Base-by-base conservation (phyloP, 352 stramenopile genomes). In the Globisporangium cylindrosporum region DNA sequence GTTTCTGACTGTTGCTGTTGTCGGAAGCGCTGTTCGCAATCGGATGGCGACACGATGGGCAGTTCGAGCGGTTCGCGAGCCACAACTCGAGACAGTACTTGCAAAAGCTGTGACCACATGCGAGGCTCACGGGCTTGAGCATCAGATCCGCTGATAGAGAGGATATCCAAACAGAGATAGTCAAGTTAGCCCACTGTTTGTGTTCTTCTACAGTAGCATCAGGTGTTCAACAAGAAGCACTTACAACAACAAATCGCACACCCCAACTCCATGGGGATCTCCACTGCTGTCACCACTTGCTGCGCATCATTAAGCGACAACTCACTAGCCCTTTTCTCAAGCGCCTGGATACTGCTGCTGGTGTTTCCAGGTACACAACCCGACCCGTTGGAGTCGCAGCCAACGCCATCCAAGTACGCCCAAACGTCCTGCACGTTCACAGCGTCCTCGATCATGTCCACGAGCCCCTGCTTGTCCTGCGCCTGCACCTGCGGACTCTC, bases 91-190 rank as follows among this genome's bases (percentile, higher is more conserved):
- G 62, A 15, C 77, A 84, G 38, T 69, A 75, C 59, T 76, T 76
- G 70, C 77, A 84, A 55, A 84, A 84, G 68, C 74, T 81, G 67
- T 84, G 77, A 49, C 77, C 77, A 25, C 77, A 84, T 43, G 71
- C 43, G 27, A 84, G 67, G 59, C 69, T 78, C 70, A 68, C 74
- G 5, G 77, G 77, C 73, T 78, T 73, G 63, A 81, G 62, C 77
- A 84, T 84, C 48, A 83, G 64, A n/a, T 83, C 74, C 10, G 76
- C 76, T 83, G 55, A 22, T 3, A 55, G 22, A 60, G 5, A 25
- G 49, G 2, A 27, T 36, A 51, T 3, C 46, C 10, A 51, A 1
- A 24, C 14, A 53, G 14, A 60, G 12, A 14, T 18, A 18, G 0
- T 4, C 10, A 43, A 43, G 12, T 43, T 22, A 7, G 62, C 32